A percentile compares a stretch with the other conserved stretches of the same genome.
These are phyloP conservation scores for Phytophthora tubulina DNA, from an alignment of 352 stramenopile genomes.

Conservation along the genomic window DNA sequence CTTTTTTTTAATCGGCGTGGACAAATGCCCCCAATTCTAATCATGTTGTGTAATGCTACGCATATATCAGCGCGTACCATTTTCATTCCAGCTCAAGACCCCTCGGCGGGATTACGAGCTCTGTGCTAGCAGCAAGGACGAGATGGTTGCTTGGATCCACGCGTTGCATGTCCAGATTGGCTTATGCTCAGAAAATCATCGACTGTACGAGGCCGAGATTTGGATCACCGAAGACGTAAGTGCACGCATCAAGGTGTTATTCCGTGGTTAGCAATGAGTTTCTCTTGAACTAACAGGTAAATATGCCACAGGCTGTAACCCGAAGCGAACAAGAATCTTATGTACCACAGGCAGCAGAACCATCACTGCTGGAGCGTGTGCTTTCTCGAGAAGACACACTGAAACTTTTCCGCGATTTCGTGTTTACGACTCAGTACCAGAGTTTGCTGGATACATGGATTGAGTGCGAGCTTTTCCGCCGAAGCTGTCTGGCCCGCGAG, in stretches of 20 bases:
- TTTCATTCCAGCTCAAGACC: conserved; percentile 85
- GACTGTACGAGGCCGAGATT: conserved; percentile 84
- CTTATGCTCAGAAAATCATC: conserved; percentile 82
- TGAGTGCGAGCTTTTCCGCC: conserved; percentile 83
- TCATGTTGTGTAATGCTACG: not conserved
- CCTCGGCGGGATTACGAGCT: conserved; percentile 80
- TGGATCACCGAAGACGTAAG: conserved; percentile 88
- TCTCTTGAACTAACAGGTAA: not conserved
- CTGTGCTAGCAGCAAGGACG: conserved; percentile 79
- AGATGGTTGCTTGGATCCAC: conserved; percentile 87
- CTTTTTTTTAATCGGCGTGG: not conserved
- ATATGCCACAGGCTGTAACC: conserved; percentile 56
- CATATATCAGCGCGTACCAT: conserved; percentile 60
- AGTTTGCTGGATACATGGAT: conserved; percentile 86
- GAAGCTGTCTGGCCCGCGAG: conserved; percentile 73
- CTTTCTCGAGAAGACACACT: conserved; percentile 79
- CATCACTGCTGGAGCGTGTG: conserved; percentile 73
- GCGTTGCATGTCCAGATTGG: conserved; percentile 84
- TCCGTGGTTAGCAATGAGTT: not conserved
- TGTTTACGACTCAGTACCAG: conserved; percentile 68
- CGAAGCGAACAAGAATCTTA: conserved; percentile 67
- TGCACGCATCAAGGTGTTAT: conserved; percentile 2
- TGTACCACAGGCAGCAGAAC: conserved; percentile 51
- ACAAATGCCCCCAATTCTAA: conserved; percentile 10
- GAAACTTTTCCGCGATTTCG: conserved; percentile 87